phyloP scores from a whole-genome alignment of 768 basidiomycete genomes.

The Russula abietina region DNA sequence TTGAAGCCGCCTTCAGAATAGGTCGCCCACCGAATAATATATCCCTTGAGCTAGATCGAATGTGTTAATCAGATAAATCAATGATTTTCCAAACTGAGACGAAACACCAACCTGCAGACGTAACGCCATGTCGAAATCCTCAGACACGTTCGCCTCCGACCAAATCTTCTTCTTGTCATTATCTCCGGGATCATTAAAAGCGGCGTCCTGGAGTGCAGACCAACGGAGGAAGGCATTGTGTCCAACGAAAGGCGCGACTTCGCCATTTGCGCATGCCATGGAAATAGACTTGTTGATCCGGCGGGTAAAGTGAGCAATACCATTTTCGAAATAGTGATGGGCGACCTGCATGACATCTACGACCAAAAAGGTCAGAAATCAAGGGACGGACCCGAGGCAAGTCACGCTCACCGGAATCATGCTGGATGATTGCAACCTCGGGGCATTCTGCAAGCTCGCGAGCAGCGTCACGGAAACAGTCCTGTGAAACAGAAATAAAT shows the following conservation, averaged over 20 bases:
- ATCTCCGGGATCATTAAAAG: conserved; percentile 63
- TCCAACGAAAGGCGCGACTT: conserved; percentile 78
- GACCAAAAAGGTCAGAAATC: not conserved
- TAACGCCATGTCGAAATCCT: conserved; percentile 79
- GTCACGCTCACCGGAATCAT: conserved; percentile 57
- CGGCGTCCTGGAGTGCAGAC: conserved; percentile 83
- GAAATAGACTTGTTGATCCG: conserved; percentile 82
- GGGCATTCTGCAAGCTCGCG: conserved; percentile 78
- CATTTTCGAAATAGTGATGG: conserved; percentile 86
- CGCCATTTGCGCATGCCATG: conserved; percentile 74
- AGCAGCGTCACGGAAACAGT: conserved; percentile 87
- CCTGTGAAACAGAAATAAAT: conserved; percentile 34
- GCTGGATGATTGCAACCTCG: conserved; percentile 84
- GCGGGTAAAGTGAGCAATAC: conserved; percentile 81
- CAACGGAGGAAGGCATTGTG: conserved; percentile 89
- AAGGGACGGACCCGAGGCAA: not conserved
- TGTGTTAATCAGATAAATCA: not conserved
- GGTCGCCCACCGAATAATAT: conserved; percentile 79
- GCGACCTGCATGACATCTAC: conserved; percentile 86
- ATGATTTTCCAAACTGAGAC: too few relatives aligned
- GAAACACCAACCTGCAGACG: conserved; percentile 41
- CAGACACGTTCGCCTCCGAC: conserved; percentile 77
- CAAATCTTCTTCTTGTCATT: conserved; percentile 60
- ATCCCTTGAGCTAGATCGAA: conserved; percentile 42
- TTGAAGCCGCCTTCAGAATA: conserved; percentile 84